Conservation (phyloP, 495 filamentous ascomycete species). For the Barbatosphaeria neglecta region DNA sequence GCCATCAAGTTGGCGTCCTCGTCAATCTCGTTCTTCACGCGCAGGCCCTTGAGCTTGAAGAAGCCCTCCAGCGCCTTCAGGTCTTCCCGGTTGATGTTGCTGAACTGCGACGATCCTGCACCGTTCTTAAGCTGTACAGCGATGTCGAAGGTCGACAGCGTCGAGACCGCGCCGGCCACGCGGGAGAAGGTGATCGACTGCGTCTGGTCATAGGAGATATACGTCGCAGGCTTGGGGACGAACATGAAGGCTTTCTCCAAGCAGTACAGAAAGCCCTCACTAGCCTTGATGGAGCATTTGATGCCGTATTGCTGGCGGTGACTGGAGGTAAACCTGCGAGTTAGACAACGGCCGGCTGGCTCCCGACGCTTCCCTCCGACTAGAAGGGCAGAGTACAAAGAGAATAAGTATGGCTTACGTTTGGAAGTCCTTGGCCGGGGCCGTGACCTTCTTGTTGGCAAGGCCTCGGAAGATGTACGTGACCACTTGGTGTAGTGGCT, state of each 20-base stretch:
- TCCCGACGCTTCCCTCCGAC: no score
- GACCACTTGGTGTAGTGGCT: slow-evolving; percentile 81
- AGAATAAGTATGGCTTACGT: no score
- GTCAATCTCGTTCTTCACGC: slow-evolving; percentile 90
- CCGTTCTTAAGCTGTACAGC: slow-evolving; percentile 72
- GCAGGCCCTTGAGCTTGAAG: slow-evolving; percentile 84
- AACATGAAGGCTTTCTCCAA: slow-evolving; percentile 98
- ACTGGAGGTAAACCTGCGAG: slow-evolving; percentile 30
- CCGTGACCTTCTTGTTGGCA: slow-evolving; percentile 84
- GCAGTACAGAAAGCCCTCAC: slow-evolving; percentile 93
- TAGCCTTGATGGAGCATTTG: slow-evolving; percentile 98
- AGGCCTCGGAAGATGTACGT: slow-evolving; percentile 89
- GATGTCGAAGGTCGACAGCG: slow-evolving; percentile 94
- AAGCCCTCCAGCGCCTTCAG: slow-evolving; percentile 90
- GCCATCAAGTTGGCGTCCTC: slow-evolving; percentile 57
- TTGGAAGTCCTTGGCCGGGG: slow-evolving; percentile 85
- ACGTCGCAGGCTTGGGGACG: slow-evolving; percentile 94
- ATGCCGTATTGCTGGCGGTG: slow-evolving; percentile 91
- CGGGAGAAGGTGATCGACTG: slow-evolving; percentile 87
- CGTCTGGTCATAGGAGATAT: slow-evolving; percentile 86
- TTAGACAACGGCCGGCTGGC: slow-evolving; percentile 8
- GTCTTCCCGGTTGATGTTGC: slow-evolving; percentile 98
- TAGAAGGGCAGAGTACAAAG: no score
- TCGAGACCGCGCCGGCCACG: slow-evolving; percentile 86
- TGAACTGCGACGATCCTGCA: slow-evolving; percentile 80